Evolutionary conservation across 1,284 basidiomycete genomes (phyloP).

Genomic region (Flammula alnicola): DNA sequence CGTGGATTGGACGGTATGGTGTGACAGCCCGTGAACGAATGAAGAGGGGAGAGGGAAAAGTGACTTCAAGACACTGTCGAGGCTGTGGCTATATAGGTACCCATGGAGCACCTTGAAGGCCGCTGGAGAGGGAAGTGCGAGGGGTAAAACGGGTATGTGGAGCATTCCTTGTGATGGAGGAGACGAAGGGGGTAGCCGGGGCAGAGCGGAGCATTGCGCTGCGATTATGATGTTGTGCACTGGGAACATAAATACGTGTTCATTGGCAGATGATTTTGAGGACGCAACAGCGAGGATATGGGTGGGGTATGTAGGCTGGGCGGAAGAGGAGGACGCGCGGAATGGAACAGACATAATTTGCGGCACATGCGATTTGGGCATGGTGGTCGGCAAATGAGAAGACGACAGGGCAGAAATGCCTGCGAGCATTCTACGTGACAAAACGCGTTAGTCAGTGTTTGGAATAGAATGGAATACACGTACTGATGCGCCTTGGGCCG

Average conservation of each 20-base stretch:
- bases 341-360: conserved; percentile 49
- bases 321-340: conserved; percentile 35
- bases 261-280: conserved; percentile 43
- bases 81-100: conserved; percentile 69
- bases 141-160: conserved; percentile 65
- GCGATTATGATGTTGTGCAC: conserved; percentile 63
- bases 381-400: conserved; percentile 52
- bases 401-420: conserved; percentile 52
- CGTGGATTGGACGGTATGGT: conserved; percentile 48
- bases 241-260: conserved; percentile 50
- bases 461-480: conserved; percentile 29
- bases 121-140: conserved; percentile 67
- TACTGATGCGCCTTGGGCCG: conserved; percentile 54
- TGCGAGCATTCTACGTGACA: conserved; percentile 49
- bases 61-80: conserved; percentile 52
- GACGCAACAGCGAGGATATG: conserved; percentile 61
- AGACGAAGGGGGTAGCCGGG: conserved; percentile 49
- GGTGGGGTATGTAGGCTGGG: conserved; percentile 50
- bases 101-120: conserved; percentile 67
- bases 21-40: conserved; percentile 55
- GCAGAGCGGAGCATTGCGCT: conserved; percentile 61
- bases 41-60: conserved; percentile 62
- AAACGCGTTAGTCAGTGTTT: conserved; percentile 21
- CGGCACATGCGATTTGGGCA: conserved; percentile 53
- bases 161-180: conserved; percentile 40